Evolutionary conservation across 768 basidiomycete species (phyloP).

Genomic region (Gloeostereum incarnatum): DNA sequence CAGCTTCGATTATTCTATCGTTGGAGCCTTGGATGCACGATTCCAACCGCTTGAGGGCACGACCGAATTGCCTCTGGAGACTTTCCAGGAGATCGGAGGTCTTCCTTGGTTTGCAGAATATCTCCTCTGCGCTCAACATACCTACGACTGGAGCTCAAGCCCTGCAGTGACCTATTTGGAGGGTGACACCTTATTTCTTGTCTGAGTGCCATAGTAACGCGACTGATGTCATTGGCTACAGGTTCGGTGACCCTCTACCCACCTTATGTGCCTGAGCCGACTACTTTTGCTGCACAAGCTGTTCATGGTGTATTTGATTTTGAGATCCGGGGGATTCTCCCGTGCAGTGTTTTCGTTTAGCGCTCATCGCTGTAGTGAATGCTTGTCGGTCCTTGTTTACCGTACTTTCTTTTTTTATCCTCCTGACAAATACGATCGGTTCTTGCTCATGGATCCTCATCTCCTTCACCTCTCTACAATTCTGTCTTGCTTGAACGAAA

Average conservation of each 20-base stretch:
- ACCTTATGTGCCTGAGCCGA: background rate
- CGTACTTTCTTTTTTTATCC: too few relatives aligned
- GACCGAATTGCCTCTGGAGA: background rate
- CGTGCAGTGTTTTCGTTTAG: conserved; percentile 1
- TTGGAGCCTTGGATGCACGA: background rate
- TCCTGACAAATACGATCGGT: too few relatives aligned
- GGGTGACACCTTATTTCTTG: background rate
- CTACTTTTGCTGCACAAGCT: background rate
- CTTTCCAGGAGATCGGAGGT: background rate
- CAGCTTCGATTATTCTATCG: background rate
- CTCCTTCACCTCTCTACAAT: too few relatives aligned
- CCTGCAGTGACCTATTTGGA: background rate
- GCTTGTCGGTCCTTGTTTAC: too few relatives aligned
- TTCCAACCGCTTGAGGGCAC: background rate
- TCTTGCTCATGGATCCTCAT: too few relatives aligned
- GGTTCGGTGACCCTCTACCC: background rate
- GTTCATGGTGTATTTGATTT: conserved; percentile 1
- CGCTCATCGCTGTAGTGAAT: too few relatives aligned
- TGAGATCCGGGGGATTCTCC: background rate
- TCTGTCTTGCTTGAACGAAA: too few relatives aligned
- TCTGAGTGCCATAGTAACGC: background rate
- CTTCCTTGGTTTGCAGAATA: conserved; percentile 2
- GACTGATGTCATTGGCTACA: background rate
- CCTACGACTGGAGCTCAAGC: background rate
- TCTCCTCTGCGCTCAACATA: background rate